These are phyloP conservation scores for Beauveria bassiana DNA, from an alignment of 2,329 filamentous ascomycete species.

Conservation along the genomic window DNA sequence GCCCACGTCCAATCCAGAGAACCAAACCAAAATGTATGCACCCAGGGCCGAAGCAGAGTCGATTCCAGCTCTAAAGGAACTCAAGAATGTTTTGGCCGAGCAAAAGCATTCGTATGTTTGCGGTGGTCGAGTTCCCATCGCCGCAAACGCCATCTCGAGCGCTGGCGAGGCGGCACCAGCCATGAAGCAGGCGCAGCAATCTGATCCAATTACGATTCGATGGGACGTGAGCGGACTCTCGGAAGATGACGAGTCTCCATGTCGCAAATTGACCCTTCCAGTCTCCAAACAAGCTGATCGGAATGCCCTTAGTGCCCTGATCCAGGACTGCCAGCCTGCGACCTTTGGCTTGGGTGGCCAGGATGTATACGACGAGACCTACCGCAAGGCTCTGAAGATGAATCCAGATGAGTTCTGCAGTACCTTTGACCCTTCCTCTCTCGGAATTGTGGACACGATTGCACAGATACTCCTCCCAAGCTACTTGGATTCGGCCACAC, in stretches of 20 bases:
- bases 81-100: not conserved
- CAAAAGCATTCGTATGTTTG: not conserved
- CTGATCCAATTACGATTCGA: not conserved
- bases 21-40: too few relatives aligned
- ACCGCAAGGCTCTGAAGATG: constrained; percentile 46
- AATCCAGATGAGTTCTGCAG: constrained; percentile 37
- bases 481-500: constrained; percentile 17
- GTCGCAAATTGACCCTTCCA: not conserved
- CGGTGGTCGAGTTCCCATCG: not conserved
- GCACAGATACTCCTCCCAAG: constrained; percentile 36
- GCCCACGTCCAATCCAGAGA: too few relatives aligned
- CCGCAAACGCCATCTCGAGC: not conserved
- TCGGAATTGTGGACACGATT: constrained; percentile 44
- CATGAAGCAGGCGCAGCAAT: not conserved
- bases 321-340: constrained; percentile 27
- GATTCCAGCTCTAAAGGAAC: not conserved
- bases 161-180: not conserved
- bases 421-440: constrained; percentile 42
- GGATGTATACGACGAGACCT: constrained; percentile 42
- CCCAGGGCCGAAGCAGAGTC: too few relatives aligned
- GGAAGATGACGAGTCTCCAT: not conserved
- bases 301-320: not conserved
- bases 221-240: not conserved
- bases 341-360: constrained; percentile 38
- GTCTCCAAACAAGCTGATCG: not conserved